These are phyloP conservation scores for Candida caryicola DNA, from an alignment of 805 yeast species.

Conservation along the genomic window DNA sequence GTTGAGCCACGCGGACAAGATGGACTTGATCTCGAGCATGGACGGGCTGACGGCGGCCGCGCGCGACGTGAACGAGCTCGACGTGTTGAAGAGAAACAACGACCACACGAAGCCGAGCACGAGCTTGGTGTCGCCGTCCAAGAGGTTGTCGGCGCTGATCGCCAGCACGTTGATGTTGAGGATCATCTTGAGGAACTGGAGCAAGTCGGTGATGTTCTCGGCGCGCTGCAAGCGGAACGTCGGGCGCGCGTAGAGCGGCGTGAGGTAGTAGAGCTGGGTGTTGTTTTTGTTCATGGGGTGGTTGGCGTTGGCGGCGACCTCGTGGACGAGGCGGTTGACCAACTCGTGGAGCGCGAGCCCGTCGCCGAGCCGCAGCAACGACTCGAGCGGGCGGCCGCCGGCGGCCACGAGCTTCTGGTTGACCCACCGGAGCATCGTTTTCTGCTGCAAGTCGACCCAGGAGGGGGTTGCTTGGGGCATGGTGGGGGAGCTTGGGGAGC, in stretches of 20 bases:
- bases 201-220: conserved; percentile 44
- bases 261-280: conserved; percentile 22
- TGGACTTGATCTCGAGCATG: conserved; percentile 28
- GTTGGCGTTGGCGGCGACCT: conserved; percentile 15
- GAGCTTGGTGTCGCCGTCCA: conserved; percentile 46
- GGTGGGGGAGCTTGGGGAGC: too few relatives aligned
- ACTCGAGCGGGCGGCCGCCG: conserved; percentile 12
- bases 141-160: conserved; percentile 49
- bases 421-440: conserved; percentile 51
- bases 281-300: conserved; percentile 13
- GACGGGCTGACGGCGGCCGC: conserved; percentile 22
- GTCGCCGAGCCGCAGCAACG: conserved; percentile 35
- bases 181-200: conserved; percentile 40
- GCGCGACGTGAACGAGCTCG: conserved; percentile 17
- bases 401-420: conserved; percentile 33
- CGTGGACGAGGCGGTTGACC: conserved; percentile 30
- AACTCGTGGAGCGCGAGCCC: conserved; percentile 41
- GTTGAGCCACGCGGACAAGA: conserved; percentile 53
- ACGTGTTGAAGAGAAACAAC: conserved; percentile 40
- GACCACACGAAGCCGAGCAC: conserved; percentile 51
- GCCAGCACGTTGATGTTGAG: conserved; percentile 40
- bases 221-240: conserved; percentile 42
- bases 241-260: conserved; percentile 37
- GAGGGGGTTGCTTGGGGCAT: conserved; percentile 8
- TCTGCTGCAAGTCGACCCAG: conserved; percentile 47